Evolutionary conservation across 1,284 basidiomycete genomes (phyloP), one percentile per base, ranked within the genome.

Genomic region (Fistulina hepatica): DNA sequence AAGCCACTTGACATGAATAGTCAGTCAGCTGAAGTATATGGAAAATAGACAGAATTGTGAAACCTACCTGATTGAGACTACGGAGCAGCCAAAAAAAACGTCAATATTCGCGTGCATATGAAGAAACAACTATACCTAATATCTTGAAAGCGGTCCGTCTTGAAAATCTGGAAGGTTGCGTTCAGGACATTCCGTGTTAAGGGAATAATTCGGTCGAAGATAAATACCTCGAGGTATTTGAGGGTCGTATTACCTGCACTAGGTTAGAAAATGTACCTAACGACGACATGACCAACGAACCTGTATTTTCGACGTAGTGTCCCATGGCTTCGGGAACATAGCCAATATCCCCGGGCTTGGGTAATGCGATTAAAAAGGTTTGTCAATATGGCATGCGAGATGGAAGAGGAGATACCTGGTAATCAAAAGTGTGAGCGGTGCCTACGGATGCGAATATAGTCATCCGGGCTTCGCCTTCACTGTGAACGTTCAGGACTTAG

Each of bases 271-370:
- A n/a, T n/a, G n/a, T n/a, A n/a, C n/a, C n/a, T n/a, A n/a, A n/a
- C n/a, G n/a, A n/a, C n/a, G n/a, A n/a, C n/a, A n/a, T n/a, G 20
- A 26, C 5, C n/a, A 10, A 25, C 36, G 17, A 39, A 46, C 44
- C 78, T 12, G 64, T 74, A 49, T 81, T 81, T 57, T 83, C 76
- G n/a, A 81, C 65, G 47, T 76, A 81, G 50, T 81, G 78, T 3
- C 73, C 74, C 54, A 67, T 69, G 2, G 67, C 62, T 12, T 68
- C 63, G n/a, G 75, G 73, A 33, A 78, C 65, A 44, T 75, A 77
- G 21, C 69, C 76, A 40, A 81, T 69, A 49, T 81, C 79, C 15
- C 78, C 78, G 36, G 70, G 60, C 64, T 76, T n/a, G n/a, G 46
- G 21, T 37, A 36, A 50, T 13, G 24, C 23, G 30, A 5, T 13